Base-by-base conservation (phyloP, 2,329 filamentous ascomycete genomes). In the Exophiala aquamarina region DNA sequence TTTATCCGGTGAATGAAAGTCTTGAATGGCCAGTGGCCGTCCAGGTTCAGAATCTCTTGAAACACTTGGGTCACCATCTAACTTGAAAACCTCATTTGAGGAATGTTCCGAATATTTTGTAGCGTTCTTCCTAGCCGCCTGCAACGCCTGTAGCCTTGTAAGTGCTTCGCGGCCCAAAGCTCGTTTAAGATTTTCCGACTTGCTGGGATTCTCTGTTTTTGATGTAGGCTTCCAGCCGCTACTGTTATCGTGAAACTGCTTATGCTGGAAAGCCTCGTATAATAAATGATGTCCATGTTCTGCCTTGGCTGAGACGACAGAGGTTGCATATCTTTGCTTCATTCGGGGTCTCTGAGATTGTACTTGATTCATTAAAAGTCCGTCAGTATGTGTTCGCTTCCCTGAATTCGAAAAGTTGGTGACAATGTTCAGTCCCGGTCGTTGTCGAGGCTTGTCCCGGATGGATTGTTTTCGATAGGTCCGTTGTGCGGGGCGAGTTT, bases 371-470 rank as follows among this genome's bases (percentile, higher is more conserved):
- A 58, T 41, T 4, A 54, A 21, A 21, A 58, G 35, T 6, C 44
- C 49, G 20, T 56, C 50, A 3, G 50, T 50, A 8, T 44, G 49
- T 3, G 49, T 40, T 28, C 47, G 34, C 43, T 35, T 41, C 10
- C 50, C 18, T 49, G 47, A 18, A 52, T 31, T 9, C 1, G 63
- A 59, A 46, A 74, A 70, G 47, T 70, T 63, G 9, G 70, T 73
- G 14, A 72, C 63, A 23, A 74, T 49, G 46, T 71, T 72, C 45
- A 74, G 47, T 2, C 68, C 70, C 4, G 68, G 59, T 1, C 66
- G 66, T 23, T 59, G 60, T 18, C 58, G 63, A 11, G 46, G 40
- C 5, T 21, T 14, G 20, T 34, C 20, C n/a, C 36, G n/a, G 26
- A 28, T 44, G 19, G 35, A 18, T 8, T 17, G 11, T 20, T 32